Conservation (phyloP, 2,329 filamentous ascomycete species). For the Trichoderma oligosporum region DNA sequence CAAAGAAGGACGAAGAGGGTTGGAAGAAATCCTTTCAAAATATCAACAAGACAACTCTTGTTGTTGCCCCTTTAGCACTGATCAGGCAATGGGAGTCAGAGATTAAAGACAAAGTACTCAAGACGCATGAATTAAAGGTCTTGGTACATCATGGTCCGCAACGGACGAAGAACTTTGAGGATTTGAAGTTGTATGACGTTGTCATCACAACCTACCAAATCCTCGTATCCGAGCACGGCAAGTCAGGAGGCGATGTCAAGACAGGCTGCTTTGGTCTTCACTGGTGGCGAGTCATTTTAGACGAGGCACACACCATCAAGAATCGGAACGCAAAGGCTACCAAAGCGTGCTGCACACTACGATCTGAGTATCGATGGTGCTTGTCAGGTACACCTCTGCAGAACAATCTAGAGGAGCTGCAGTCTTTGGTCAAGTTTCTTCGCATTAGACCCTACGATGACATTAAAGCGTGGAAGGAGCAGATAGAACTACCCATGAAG, state of each 20-base stretch:
- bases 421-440: constrained; percentile 88
- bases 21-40: constrained; percentile 67
- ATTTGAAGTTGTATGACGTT: constrained; percentile 82
- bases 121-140: constrained; percentile 68
- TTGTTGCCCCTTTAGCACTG: constrained; percentile 87
- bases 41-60: constrained; percentile 75
- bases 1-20: constrained; percentile 51
- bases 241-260: constrained; percentile 62
- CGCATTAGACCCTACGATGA: constrained; percentile 89
- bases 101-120: constrained; percentile 75
- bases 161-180: constrained; percentile 72
- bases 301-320: constrained; percentile 98
- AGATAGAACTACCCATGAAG: constrained; percentile 87
- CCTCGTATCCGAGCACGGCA: constrained; percentile 81
- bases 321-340: constrained; percentile 95
- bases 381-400: constrained; percentile 96
- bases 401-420: constrained; percentile 94
- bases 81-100: constrained; percentile 98
- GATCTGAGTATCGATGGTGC: constrained; percentile 90
- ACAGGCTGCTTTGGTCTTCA: constrained; percentile 84
- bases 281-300: constrained; percentile 93
- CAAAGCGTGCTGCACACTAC: constrained; percentile 81
- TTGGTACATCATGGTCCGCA: constrained; percentile 87
- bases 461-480: constrained; percentile 79
- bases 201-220: constrained; percentile 98